Evolutionary conservation across 768 basidiomycete species (phyloP).

Genomic region (Boletus eberwhitei): DNA sequence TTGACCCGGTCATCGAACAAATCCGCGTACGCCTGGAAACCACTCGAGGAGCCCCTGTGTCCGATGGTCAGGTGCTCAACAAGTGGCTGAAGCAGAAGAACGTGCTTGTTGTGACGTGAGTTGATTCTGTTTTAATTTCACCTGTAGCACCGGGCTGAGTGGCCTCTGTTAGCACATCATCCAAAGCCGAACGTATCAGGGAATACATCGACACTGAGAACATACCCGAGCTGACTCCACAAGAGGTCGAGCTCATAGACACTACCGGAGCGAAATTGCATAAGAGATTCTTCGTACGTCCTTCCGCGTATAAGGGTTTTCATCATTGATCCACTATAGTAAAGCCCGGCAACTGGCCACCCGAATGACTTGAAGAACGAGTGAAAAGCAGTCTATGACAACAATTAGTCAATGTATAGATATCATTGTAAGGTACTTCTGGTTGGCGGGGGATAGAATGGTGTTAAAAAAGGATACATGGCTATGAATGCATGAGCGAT

Average conservation of each 20-base stretch:
- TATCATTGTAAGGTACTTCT: neutral
- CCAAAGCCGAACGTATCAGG: conserved; percentile 30
- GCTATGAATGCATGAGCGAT: neutral
- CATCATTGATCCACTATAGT: neutral
- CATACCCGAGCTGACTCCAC: conserved; percentile 26
- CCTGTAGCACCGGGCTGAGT: neutral
- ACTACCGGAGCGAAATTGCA: conserved; percentile 22
- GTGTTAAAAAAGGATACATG: neutral
- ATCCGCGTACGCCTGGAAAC: conserved; percentile 31
- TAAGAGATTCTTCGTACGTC: conserved; percentile 28
- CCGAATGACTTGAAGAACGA: conserved; percentile 7
- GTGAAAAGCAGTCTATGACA: neutral
- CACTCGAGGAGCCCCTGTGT: conserved; percentile 25
- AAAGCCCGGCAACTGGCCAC: conserved; percentile 19
- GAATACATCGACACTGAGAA: conserved; percentile 33
- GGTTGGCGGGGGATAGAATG: neutral
- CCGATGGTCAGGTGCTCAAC: conserved; percentile 27
- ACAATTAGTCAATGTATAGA: neutral
- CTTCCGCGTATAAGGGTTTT: neutral
- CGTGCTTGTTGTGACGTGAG: conserved; percentile 33
- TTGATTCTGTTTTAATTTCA: neutral
- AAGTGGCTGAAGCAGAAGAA: conserved; percentile 31
- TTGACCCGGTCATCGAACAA: conserved; percentile 36
- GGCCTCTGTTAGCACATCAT: conserved; percentile 27
- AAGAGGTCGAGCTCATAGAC: conserved; percentile 27